These are phyloP conservation scores for Sphagnum contortum DNA, from an alignment of 225 moss, liverwort and hornwort species.

Conservation along the genomic window DNA sequence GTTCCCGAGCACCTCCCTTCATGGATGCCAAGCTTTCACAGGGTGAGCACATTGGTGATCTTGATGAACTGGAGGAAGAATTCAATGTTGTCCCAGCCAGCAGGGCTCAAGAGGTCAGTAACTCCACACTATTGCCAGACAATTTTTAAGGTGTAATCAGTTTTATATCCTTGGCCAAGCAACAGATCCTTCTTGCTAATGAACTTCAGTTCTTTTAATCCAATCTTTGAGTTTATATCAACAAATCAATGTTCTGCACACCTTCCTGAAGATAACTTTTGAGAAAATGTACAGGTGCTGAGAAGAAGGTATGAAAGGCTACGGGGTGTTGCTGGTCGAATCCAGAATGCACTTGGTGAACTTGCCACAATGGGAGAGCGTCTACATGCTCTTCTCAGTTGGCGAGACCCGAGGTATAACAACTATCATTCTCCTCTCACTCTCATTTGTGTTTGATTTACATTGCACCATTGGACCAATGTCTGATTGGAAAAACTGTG, in stretches of 20 bases:
- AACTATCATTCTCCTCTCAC: neutral
- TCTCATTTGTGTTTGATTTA: neutral
- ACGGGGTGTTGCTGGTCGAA: constrained; percentile 77
- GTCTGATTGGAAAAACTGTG: neutral
- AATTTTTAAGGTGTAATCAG: too few species aligned
- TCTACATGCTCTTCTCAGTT: constrained; percentile 72
- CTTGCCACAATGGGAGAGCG: constrained; percentile 88
- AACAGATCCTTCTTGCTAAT: neutral
- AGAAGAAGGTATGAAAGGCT: constrained; percentile 70
- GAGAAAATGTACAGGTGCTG: constrained; percentile 37
- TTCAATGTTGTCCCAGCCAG: constrained; percentile 84
- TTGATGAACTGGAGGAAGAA: constrained; percentile 92
- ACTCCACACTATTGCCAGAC: neutral
- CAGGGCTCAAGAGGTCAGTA: constrained; percentile 59
- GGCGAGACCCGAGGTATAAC: constrained; percentile 80
- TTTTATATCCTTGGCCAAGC: too few species aligned
- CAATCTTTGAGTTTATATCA: neutral
- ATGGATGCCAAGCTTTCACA: constrained; percentile 95
- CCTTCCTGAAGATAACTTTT: neutral
- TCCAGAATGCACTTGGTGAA: constrained; percentile 69
- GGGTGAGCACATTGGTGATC: constrained; percentile 75
- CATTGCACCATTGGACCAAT: too few species aligned
- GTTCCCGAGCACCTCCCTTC: constrained; percentile 61
- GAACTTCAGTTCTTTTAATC: neutral
- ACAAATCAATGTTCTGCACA: neutral